phyloP scores from a whole-genome alignment of 371 early-diverging fungal genomes.

The Capillidium rhysosporum region DNA sequence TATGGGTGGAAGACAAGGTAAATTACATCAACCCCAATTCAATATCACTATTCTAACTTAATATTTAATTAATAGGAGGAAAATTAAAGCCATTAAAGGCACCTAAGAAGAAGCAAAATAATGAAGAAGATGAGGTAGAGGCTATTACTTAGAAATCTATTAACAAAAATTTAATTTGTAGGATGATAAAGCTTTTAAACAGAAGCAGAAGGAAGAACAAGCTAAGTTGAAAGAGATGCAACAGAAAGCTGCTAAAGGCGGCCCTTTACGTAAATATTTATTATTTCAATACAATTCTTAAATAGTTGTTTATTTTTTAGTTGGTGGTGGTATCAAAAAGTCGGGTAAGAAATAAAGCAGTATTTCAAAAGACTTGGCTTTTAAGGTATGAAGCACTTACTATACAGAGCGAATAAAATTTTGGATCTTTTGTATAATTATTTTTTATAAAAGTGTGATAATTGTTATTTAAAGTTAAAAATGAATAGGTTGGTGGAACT shows the following conservation, averaged over 20 bases:
- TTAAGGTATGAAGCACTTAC: no score
- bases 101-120: constrained; percentile 40
- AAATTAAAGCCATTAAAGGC: constrained; percentile 67
- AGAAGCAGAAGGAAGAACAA: constrained; percentile 63
- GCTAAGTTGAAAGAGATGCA: constrained; percentile 61
- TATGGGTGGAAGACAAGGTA: neutral
- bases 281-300: constrained; percentile 3
- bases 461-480: no score
- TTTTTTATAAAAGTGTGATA: no score
- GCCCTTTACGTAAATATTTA: constrained; percentile 41
- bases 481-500: no score
- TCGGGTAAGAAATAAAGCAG: constrained; percentile 49
- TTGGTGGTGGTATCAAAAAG: constrained; percentile 57
- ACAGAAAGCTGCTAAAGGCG: constrained; percentile 53
- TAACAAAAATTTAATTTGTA: constrained; percentile 12
- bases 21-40: no score
- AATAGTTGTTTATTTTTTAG: no score
- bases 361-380: no score
- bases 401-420: no score
- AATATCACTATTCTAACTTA: neutral
- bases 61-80: constrained; percentile 23
- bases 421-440: no score
- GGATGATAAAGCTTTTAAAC: constrained; percentile 58
- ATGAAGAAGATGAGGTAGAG: constrained; percentile 43
- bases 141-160: neutral